Evolutionary conservation across 129 eudicot species (phyloP).

Genomic region (Ambrosia trifida): DNA sequence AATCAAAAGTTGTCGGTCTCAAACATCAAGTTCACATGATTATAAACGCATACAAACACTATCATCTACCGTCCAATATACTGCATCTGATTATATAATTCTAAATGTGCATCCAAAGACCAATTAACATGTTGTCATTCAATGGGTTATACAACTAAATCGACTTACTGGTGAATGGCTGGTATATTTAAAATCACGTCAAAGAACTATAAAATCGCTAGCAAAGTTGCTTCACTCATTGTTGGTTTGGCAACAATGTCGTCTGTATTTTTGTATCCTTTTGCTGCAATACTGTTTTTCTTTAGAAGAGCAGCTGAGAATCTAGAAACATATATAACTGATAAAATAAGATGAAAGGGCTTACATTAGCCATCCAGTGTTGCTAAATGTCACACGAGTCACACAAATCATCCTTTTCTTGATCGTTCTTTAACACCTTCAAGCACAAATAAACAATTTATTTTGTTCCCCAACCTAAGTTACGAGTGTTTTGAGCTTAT

Average conservation of each 20-base stretch:
- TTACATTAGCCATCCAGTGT: conserved; percentile 98
- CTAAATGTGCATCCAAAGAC: not conserved
- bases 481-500: too few relatives aligned
- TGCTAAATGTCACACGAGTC: conserved; percentile 98
- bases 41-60: not conserved
- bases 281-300: conserved; percentile 78
- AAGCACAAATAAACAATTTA: too few relatives aligned
- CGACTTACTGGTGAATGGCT: conserved; percentile 59
- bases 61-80: too few relatives aligned
- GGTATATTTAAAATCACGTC: conserved; percentile 76
- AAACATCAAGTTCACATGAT: not conserved
- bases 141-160: not conserved
- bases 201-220: conserved; percentile 66
- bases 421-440: too few relatives aligned
- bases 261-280: conserved; percentile 35
- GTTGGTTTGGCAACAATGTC: conserved; percentile 58
- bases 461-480: too few relatives aligned
- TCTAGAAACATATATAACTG: conserved; percentile 38
- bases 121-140: not conserved
- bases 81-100: not conserved
- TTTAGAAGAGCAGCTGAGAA: conserved; percentile 97
- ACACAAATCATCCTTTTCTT: too few relatives aligned
- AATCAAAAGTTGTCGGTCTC: not conserved
- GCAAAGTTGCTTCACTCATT: conserved; percentile 75
- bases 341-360: conserved; percentile 28